Conservation (phyloP, 1,139 yeast species). For the Pichia norvegensis region DNA sequence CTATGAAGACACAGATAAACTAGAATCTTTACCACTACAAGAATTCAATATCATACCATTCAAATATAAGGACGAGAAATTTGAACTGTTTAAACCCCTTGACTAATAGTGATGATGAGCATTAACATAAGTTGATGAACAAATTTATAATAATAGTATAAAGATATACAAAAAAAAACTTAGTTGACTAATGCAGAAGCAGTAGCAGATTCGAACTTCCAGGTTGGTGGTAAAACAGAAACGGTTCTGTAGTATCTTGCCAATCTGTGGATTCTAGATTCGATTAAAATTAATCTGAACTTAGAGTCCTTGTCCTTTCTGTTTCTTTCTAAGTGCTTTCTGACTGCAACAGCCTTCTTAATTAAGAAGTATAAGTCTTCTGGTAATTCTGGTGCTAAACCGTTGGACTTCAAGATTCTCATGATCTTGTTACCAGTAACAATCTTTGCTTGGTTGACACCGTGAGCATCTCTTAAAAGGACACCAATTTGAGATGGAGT, state of each 20-base stretch:
- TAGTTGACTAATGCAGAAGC: conserved; percentile 99
- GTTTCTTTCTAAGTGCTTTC: conserved; percentile 99
- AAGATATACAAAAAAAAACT: conserved; percentile 23
- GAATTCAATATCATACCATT: conserved; percentile 32
- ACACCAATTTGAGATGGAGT: conserved; percentile 99
- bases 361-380: conserved; percentile 99
- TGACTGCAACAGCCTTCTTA: conserved; percentile 98
- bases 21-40: conserved; percentile 13
- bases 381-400: conserved; percentile 99
- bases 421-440: conserved; percentile 99
- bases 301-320: conserved; percentile 99
- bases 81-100: conserved; percentile 35
- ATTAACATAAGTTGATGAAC: conserved; percentile 11
- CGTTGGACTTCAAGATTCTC: conserved; percentile 98
- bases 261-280: conserved; percentile 99
- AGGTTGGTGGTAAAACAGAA: conserved; percentile 98
- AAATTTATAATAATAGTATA: neutral
- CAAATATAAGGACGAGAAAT: conserved; percentile 33
- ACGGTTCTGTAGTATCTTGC: conserved; percentile 99
- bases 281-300: conserved; percentile 99
- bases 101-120: neutral
- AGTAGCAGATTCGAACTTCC: conserved; percentile 99
- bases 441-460: conserved; percentile 95
- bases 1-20: conserved; percentile 9
- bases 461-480: conserved; percentile 98